phyloP scores from a whole-genome alignment of 371 early-diverging fungal genomes.

The Batkoa obscura region DNA sequence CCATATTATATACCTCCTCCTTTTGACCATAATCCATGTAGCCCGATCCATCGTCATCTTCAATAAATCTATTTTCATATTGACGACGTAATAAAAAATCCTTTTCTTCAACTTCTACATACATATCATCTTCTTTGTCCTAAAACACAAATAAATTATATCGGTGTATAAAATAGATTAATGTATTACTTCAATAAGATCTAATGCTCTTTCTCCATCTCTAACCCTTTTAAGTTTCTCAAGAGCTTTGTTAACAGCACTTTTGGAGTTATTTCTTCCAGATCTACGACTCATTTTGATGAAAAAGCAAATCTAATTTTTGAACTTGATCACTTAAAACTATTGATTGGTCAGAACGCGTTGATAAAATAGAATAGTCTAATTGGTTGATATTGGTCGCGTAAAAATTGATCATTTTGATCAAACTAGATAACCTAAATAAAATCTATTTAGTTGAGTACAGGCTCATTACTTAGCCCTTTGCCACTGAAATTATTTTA shows the following conservation, averaged over 20 bases:
- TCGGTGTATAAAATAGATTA: neutral
- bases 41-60: slow-evolving; percentile 67
- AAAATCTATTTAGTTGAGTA: no score
- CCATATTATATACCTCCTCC: slow-evolving; percentile 24
- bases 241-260: neutral
- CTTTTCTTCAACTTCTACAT: slow-evolving; percentile 33
- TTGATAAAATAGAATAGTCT: no score
- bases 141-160: neutral
- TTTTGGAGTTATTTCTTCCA: neutral
- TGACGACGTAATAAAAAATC: slow-evolving; percentile 17
- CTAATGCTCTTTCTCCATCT: neutral
- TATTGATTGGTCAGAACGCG: no score
- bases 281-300: slow-evolving; percentile 8
- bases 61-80: slow-evolving; percentile 53
- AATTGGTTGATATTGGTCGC: no score
- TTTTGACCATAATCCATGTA: slow-evolving; percentile 53
- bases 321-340: no score
- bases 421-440: no score
- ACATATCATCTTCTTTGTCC: slow-evolving; percentile 21
- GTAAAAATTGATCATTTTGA: no score
- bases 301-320: no score
- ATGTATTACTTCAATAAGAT: neutral
- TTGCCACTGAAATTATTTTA: no score
- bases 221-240: neutral
- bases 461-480: no score